phyloP scores from a whole-genome alignment of 2,329 filamentous ascomycete species.

The Sporothrix phasma region DNA sequence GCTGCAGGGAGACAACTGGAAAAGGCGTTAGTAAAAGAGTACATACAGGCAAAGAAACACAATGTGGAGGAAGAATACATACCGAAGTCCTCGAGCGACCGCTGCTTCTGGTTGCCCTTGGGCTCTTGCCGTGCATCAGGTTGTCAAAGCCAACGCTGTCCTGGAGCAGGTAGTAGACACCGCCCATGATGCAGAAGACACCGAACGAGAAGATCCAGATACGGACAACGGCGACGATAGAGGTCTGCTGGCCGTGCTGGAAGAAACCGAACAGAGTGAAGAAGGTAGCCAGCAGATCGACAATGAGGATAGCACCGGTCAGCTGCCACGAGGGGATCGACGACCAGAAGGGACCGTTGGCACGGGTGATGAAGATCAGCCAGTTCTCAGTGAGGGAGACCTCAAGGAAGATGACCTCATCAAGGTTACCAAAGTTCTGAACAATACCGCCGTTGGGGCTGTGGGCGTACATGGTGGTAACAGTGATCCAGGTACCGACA shows the following conservation, averaged over 20 bases:
- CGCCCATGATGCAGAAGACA: conserved; percentile 67
- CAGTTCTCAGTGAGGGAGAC: conserved; percentile 89
- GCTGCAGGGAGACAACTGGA: conserved; percentile 75
- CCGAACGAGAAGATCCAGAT: conserved; percentile 89
- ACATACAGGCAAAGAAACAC: background rate
- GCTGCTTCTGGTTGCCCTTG: conserved; percentile 73
- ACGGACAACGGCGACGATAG: conserved; percentile 75
- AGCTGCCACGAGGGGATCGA: conserved; percentile 83
- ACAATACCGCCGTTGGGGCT: conserved; percentile 70
- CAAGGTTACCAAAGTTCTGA: conserved; percentile 75
- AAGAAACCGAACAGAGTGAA: conserved; percentile 85
- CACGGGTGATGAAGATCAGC: conserved; percentile 93
- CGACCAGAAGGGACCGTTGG: conserved; percentile 87
- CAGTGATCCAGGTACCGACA: conserved; percentile 76
- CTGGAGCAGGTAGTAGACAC: conserved; percentile 69
- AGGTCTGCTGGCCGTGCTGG: conserved; percentile 50
- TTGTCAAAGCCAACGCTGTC: conserved; percentile 77
- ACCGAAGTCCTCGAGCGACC: conserved; percentile 83
- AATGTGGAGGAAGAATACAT: conserved; percentile 32
- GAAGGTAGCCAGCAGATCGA: conserved; percentile 75
- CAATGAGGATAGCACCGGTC: conserved; percentile 63
- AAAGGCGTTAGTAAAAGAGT: conserved; percentile 36
- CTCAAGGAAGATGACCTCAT: conserved; percentile 79
- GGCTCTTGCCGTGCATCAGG: conserved; percentile 83
- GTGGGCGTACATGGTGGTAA: conserved; percentile 70